Percentiles rank a stretch among this genome's conserved stretches.
Conservation (phyloP, 2,329 filamentous ascomycete species). For the Fusarium avenaceum region DNA sequence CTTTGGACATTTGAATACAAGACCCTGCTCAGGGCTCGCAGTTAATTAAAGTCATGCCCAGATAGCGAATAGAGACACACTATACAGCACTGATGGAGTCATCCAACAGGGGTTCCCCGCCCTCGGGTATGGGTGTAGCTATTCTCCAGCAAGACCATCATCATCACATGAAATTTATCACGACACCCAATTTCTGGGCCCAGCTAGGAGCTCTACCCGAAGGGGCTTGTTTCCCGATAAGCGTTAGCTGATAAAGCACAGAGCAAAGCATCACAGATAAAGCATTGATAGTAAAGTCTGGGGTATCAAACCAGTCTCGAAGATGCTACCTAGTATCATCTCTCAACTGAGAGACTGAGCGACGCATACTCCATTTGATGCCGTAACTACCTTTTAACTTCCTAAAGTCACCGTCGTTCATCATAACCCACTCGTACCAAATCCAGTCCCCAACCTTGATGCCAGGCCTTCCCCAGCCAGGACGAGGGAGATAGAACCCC, state of each 20-base stretch:
- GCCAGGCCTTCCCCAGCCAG: slow-evolving; percentile 4
- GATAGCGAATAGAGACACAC: slow-evolving; percentile 18
- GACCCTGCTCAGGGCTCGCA: slow-evolving; percentile 17
- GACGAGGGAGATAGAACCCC: slow-evolving; percentile 28
- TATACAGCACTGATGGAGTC: slow-evolving; percentile 5
- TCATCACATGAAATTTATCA: slow-evolving; percentile 30
- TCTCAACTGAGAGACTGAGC: slow-evolving; percentile 13
- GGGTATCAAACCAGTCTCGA: slow-evolving; percentile 44
- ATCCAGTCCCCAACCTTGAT: slow-evolving; percentile 18
- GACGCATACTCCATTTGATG: slow-evolving; percentile 38
- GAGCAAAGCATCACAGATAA: not conserved
- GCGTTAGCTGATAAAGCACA: not conserved
- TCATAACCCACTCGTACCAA: slow-evolving; percentile 27
- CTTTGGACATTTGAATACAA: slow-evolving; percentile 7
- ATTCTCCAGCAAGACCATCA: slow-evolving; percentile 19
- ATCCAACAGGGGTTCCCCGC: slow-evolving; percentile 40
- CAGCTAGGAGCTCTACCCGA: slow-evolving; percentile 9
- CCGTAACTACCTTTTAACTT: slow-evolving; percentile 34
- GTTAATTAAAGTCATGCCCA: slow-evolving; percentile 38
- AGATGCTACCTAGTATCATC: slow-evolving; percentile 36
- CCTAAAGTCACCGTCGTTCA: slow-evolving; percentile 32
- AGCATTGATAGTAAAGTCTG: slow-evolving; percentile 1
- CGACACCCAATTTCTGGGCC: not conserved
- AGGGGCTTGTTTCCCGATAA: slow-evolving; percentile 6
- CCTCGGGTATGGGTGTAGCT: slow-evolving; percentile 18